Conservation (phyloP, 805 yeast genomes). For the Brettanomyces nanus region DNA sequence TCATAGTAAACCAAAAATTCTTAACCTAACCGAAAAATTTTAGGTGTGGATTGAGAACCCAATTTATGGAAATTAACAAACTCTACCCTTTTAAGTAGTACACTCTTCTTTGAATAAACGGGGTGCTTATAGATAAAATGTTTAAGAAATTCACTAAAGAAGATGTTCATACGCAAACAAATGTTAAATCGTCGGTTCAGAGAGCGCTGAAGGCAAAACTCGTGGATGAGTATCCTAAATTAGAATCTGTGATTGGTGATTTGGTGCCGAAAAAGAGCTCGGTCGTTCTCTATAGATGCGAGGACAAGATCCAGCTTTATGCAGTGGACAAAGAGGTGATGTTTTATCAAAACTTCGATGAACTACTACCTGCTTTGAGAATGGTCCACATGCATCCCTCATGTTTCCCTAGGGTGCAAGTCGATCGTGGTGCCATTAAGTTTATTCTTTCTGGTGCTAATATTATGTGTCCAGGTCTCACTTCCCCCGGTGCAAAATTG, state of each 20-base stretch:
- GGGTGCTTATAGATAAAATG: too few relatives aligned
- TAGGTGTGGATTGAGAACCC: too few relatives aligned
- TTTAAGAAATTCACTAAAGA: constrained; percentile 59
- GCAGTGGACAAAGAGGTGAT: constrained; percentile 65
- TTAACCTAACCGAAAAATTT: too few relatives aligned
- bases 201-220: constrained; percentile 74
- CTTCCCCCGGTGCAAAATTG: constrained; percentile 73
- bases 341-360: constrained; percentile 75
- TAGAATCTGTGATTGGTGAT: constrained; percentile 72
- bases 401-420: constrained; percentile 79
- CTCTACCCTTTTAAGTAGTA: too few relatives aligned
- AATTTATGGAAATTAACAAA: too few relatives aligned
- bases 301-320: constrained; percentile 78
- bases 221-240: constrained; percentile 61
- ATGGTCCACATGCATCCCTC: constrained; percentile 77
- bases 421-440: constrained; percentile 94
- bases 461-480: constrained; percentile 93
- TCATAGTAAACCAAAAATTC: too few relatives aligned
- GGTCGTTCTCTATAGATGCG: constrained; percentile 74
- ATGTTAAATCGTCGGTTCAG: constrained; percentile 90
- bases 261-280: constrained; percentile 85
- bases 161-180: constrained; percentile 83
- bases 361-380: constrained; percentile 65
- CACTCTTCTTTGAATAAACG: too few relatives aligned
- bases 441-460: constrained; percentile 94